phyloP scores from a whole-genome alignment of 176 grass and related monocot genomes.

The Triticum timopheevii region DNA sequence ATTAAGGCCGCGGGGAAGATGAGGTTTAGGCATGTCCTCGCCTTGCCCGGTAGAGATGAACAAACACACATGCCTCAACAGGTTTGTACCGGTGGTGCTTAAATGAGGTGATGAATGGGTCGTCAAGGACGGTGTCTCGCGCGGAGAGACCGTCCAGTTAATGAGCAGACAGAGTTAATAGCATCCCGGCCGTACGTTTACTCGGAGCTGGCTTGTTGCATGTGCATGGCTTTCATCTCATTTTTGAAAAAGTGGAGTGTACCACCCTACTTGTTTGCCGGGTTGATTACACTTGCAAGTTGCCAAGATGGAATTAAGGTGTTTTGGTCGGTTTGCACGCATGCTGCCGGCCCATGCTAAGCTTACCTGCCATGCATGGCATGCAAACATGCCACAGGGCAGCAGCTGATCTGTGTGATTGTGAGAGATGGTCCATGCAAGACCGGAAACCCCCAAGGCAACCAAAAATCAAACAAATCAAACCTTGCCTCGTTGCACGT shows the following conservation, averaged over 20 bases:
- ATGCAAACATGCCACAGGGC: not conserved
- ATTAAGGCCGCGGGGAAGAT: slow-evolving; percentile 5
- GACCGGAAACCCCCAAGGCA: not conserved
- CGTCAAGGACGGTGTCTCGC: slow-evolving; percentile 34
- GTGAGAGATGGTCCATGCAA: not conserved
- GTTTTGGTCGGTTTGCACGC: not conserved
- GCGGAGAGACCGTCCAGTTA: slow-evolving; percentile 13
- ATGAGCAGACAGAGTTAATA: slow-evolving; percentile 2
- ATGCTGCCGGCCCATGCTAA: not conserved
- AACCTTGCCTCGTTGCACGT: not conserved
- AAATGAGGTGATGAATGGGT: slow-evolving; percentile 1
- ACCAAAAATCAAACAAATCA: not conserved
- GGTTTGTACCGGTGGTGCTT: not conserved
- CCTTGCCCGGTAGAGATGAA: not conserved
- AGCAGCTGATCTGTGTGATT: not conserved
- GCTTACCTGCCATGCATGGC: not conserved
- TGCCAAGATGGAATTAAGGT: not conserved
- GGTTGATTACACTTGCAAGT: not conserved
- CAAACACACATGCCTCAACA: not conserved
- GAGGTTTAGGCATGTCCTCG: not conserved
- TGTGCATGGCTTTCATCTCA: not conserved
- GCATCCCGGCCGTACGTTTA: not conserved
- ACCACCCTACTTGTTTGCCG: not conserved
- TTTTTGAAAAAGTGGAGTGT: not conserved
- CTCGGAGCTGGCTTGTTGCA: not conserved